phyloP scores from a whole-genome alignment of 176 grass and related monocot species.

The Cocos nucifera region DNA sequence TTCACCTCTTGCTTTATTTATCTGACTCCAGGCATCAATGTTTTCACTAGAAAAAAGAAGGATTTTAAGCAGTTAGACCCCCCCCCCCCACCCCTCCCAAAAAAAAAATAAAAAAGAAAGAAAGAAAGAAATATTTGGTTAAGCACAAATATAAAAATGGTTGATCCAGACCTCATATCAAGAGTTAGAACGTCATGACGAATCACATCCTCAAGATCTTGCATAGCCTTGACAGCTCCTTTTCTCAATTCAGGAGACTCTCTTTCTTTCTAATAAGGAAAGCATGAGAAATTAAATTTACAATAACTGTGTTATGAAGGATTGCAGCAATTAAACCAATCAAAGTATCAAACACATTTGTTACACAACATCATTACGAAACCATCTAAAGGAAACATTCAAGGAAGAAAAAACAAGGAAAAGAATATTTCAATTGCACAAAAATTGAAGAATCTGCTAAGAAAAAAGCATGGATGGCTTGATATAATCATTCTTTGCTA shows the following conservation, averaged over 20 bases:
- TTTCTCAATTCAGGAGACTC: conserved; percentile 48
- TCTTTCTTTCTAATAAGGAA: conserved; percentile 44
- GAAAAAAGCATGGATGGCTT: too few species aligned
- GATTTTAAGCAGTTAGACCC: conserved; percentile 8
- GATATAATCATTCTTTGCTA: too few species aligned
- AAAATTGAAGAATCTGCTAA: too few species aligned
- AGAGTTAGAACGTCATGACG: conserved; percentile 51
- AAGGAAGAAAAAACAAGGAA: too few species aligned
- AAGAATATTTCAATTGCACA: too few species aligned
- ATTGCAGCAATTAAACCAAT: too few species aligned
- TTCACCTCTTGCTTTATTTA: conserved; percentile 47
- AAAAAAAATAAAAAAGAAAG: conserved; percentile 4
- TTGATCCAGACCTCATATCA: conserved; percentile 52
- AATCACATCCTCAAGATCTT: conserved; percentile 86
- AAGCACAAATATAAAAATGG: background rate
- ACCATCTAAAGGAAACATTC: too few species aligned
- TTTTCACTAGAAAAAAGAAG: conserved; percentile 40
- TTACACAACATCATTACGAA: too few species aligned
- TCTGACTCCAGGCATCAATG: conserved; percentile 58
- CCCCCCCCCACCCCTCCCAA: too few species aligned
- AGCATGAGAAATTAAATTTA: background rate
- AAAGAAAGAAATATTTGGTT: background rate
- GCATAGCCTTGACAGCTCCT: conserved; percentile 72
- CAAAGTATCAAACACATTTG: too few species aligned
- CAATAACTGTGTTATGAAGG: too few species aligned